These are phyloP conservation scores for Candida palmyrensis DNA, from an alignment of 805 yeast species.

Conservation along the genomic window DNA sequence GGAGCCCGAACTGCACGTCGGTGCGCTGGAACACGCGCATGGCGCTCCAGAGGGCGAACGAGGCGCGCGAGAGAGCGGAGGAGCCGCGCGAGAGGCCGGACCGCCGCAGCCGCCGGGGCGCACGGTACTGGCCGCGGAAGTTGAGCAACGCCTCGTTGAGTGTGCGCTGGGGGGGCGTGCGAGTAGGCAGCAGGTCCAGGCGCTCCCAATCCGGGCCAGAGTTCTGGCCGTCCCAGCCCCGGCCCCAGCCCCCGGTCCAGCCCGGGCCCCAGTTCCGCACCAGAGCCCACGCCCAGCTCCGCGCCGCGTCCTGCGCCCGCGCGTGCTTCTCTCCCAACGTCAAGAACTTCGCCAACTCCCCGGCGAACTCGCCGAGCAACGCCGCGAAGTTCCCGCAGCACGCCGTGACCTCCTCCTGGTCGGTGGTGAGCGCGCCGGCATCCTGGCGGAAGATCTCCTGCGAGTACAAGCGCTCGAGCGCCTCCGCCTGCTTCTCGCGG, in stretches of 20 bases:
- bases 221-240: neutral
- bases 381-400: constrained; percentile 77
- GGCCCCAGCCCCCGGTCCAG: neutral
- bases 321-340: constrained; percentile 39
- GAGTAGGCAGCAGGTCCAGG: neutral
- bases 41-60: constrained; percentile 41
- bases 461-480: constrained; percentile 54
- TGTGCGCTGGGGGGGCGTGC: constrained; percentile 9
- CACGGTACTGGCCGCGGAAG: constrained; percentile 20
- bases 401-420: constrained; percentile 79
- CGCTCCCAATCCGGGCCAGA: neutral
- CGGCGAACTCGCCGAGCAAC: constrained; percentile 56
- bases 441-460: constrained; percentile 43
- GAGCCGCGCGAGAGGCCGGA: neutral
- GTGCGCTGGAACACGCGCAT: constrained; percentile 51
- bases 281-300: constrained; percentile 49
- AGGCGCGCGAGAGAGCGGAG: neutral
- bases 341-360: constrained; percentile 49
- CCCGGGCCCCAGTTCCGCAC: constrained; percentile 36
- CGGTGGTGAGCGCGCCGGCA: constrained; percentile 31
- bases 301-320: constrained; percentile 12
- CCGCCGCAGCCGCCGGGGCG: constrained; percentile 3
- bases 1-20: constrained; percentile 72
- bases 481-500: constrained; percentile 49
- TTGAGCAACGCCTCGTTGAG: constrained; percentile 31